phyloP scores from a whole-genome alignment of 2,329 filamentous ascomycete species.

The Penicillium sp. region DNA sequence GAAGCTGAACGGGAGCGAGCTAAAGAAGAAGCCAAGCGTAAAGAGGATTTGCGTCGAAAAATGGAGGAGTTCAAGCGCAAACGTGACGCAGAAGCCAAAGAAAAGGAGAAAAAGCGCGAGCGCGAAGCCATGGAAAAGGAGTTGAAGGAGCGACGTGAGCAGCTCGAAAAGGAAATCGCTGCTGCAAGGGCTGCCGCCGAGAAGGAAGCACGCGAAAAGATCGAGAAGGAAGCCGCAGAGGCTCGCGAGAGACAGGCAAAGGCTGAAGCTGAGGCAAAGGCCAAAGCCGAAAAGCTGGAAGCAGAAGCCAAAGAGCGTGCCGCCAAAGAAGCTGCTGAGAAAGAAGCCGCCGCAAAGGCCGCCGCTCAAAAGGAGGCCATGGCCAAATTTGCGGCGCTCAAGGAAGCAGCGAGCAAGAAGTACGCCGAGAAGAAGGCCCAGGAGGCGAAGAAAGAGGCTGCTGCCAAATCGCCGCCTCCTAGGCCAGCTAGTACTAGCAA shows the following conservation, averaged over 20 bases:
- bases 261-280: slow-evolving; percentile 28
- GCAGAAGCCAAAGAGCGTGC: slow-evolving; percentile 37
- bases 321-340: slow-evolving; percentile 56
- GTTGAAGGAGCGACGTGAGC: slow-evolving; percentile 41
- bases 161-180: slow-evolving; percentile 41
- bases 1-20: slow-evolving; percentile 31
- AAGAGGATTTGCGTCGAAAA: slow-evolving; percentile 39
- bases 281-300: slow-evolving; percentile 31
- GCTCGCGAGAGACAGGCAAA: slow-evolving; percentile 22
- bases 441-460: slow-evolving; percentile 32
- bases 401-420: slow-evolving; percentile 41
- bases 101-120: slow-evolving; percentile 41
- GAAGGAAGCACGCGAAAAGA: slow-evolving; percentile 37
- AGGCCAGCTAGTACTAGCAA: slow-evolving; percentile 34
- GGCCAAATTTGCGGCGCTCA: slow-evolving; percentile 40
- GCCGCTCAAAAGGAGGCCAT: slow-evolving; percentile 40
- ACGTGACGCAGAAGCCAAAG: slow-evolving; percentile 38
- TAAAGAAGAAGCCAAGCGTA: slow-evolving; percentile 35
- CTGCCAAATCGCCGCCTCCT: slow-evolving; percentile 35
- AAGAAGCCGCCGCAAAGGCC: slow-evolving; percentile 57
- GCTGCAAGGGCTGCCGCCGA: slow-evolving; percentile 33
- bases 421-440: slow-evolving; percentile 40
- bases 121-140: slow-evolving; percentile 44
- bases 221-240: slow-evolving; percentile 31
- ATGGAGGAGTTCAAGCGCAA: slow-evolving; percentile 41